These are phyloP conservation scores for Dacryopinax primogenitus DNA, from an alignment of 768 basidiomycete species.

Conservation along the genomic window DNA sequence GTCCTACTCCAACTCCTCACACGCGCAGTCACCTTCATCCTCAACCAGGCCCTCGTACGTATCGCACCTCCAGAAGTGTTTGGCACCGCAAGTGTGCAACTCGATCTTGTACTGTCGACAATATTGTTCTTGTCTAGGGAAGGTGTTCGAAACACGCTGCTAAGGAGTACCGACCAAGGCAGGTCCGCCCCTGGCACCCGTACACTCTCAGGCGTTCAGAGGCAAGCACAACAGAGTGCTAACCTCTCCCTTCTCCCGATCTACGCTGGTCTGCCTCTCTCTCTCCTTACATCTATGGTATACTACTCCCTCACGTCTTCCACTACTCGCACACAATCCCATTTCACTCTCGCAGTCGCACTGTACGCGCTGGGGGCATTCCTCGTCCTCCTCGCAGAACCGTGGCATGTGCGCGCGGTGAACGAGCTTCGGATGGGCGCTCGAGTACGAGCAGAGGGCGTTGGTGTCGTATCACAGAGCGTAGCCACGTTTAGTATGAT, in stretches of 20 bases:
- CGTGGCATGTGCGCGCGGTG: constrained; percentile 65
- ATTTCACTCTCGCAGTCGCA: constrained; percentile 48
- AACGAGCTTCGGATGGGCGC: constrained; percentile 50
- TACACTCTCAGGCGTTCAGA: background rate
- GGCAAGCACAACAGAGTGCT: constrained; percentile 22
- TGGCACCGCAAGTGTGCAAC: constrained; percentile 82
- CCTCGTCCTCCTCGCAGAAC: constrained; percentile 69
- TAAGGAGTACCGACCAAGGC: constrained; percentile 38
- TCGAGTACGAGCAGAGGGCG: constrained; percentile 76
- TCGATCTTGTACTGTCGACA: constrained; percentile 80
- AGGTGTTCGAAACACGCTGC: constrained; percentile 73
- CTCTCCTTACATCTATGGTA: constrained; percentile 37
- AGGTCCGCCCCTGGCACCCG: background rate
- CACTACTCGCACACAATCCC: constrained; percentile 46
- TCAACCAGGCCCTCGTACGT: constrained; percentile 80
- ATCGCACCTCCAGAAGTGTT: constrained; percentile 74
- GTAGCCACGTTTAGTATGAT: constrained; percentile 57
- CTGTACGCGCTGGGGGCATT: constrained; percentile 66
- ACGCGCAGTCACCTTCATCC: constrained; percentile 67
- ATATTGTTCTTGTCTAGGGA: constrained; percentile 90
- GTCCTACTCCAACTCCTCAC: constrained; percentile 79
- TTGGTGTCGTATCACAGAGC: constrained; percentile 63
- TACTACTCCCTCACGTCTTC: constrained; percentile 45
- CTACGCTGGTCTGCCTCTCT: constrained; percentile 52
- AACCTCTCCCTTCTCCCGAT: constrained; percentile 55